Percentiles rank a stretch among this genome's conserved stretches.
Evolutionary conservation across 495 filamentous ascomycete species (phyloP).

Genomic region (Echria macrotheca): DNA sequence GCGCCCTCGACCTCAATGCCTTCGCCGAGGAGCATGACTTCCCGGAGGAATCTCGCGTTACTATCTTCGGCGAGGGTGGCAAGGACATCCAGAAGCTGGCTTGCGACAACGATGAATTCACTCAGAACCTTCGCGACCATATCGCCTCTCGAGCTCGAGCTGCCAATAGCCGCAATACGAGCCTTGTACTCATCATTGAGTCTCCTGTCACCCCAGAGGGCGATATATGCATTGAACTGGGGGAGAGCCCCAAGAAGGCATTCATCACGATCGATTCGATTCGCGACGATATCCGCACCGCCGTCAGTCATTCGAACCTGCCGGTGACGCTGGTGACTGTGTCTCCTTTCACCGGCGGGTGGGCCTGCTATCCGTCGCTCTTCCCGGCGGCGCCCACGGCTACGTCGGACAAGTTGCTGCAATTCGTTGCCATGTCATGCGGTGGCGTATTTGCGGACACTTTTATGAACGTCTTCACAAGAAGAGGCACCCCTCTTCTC

Average conservation of each 20-base stretch:
- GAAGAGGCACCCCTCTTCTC: constrained; percentile 17
- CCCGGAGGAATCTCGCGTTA: constrained; percentile 6
- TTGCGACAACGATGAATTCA: constrained; percentile 11
- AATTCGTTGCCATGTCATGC: constrained; percentile 16
- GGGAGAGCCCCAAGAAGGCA: not conserved
- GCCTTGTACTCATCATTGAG: constrained; percentile 31
- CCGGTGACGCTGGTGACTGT: constrained; percentile 17
- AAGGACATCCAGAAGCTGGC: constrained; percentile 21
- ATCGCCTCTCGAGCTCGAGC: constrained; percentile 17
- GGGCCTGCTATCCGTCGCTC: constrained; percentile 20
- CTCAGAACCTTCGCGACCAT: constrained; percentile 10
- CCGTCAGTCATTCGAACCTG: constrained; percentile 18
- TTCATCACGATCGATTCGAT: constrained; percentile 15
- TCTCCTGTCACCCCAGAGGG: constrained; percentile 30
- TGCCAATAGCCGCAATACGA: constrained; percentile 7
- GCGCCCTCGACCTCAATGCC: constrained; percentile 14
- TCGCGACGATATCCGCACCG: constrained; percentile 8
- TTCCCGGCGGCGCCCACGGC: not conserved
- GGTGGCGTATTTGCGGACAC: constrained; percentile 21
- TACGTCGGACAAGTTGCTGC: not conserved
- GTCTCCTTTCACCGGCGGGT: constrained; percentile 25
- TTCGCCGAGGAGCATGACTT: constrained; percentile 14
- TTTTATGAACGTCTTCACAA: constrained; percentile 18
- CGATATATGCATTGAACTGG: constrained; percentile 29
- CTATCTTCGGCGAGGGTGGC: constrained; percentile 10